Base-by-base conservation (phyloP, 495 filamentous ascomycete species). In the Tuber borchii region DNA sequence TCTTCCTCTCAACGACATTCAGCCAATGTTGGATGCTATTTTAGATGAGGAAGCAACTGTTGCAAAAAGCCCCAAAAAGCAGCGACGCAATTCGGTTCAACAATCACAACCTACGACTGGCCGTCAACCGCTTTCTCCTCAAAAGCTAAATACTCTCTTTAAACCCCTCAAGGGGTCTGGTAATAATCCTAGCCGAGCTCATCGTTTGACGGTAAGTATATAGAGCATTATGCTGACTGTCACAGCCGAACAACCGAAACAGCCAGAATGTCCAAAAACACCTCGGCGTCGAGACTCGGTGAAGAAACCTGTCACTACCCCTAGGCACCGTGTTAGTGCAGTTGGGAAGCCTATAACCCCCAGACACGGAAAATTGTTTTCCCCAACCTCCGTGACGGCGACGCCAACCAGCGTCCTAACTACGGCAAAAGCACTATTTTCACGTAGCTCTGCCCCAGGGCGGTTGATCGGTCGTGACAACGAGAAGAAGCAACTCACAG, bases 391-490 rank as follows among this genome's bases (percentile, higher is more conserved):
- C 88, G 17, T 93, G 90, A 14, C 92, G 90, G 70, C 87, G 83
- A 73, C 85, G 86, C 56, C 82, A 83, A 71, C 84, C 51, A 93
- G 92, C 0, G 87, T 97, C 22, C 97, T 98, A 82, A 93, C 93
- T 73, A 87, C 89, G 70, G 96, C 94, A 8, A 89, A 95, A n/a
- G 90, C 95, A 81, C 83, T 97, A 8, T 98, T 99, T 82, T 90
- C 92, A 5, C 88, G 93, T 69, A 92, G 91, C 74, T 88, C 90
- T 37, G 89, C 90, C 72, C 93, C 93, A 3, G 89, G 90, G 16
- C 88, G 88, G 80, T 85, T 99, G 56, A 86, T 97, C 80, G 95
- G 95, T 48, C 90, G 95, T 51, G 93, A 97, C 46, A 84, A 88
- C 0, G 95, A 99, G 82, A 88, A 91, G 72, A 85, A 88, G 31